Base-by-base conservation (phyloP, 2,329 filamentous ascomycete species). In the Acephala macrosclerotiorum region DNA sequence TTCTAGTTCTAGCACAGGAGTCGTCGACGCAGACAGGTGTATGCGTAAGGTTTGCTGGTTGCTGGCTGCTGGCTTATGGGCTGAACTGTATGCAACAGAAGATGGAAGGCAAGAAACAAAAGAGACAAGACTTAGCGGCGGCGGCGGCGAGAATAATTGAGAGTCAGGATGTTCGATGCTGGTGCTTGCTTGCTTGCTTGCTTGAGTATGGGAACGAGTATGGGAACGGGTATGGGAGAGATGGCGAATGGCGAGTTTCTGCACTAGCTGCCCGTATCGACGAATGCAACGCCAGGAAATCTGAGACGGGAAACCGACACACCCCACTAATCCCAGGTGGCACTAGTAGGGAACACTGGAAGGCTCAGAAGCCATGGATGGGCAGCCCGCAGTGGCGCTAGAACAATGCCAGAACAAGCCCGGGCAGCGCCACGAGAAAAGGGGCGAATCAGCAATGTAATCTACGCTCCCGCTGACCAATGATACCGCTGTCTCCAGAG, bases 401-500 rank as follows among this genome's bases (percentile, higher is more conserved):
- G 66, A 68, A 62, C 59, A 33, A 33, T 33, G 29, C 29, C 9
- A 33, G 29, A 33, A 33, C 29, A 33, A 33, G 29, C 29, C 29
- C 29, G 29, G 29, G 45, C 56, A 38, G 64, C 22, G 22, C 35
- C 36, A 36, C 38, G 58, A 25, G 47, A 49, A 40, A 59, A 33
- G 40, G 57, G 64, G 64, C 61, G 64, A 66, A 66, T 68, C 14
- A 55, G 58, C 8, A 47, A 63, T 57, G 2, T 42, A 60, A 66
- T 63, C 56, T 53, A 18, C 58, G 60, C 58, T 29, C 22, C n/a
- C 1, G 6, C 6, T 26, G n/a, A 29, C 58, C 64, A 66, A 66
- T 61, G 36, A 63, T 11, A 33, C 18, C 20, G 11, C 7, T 6
- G 3, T 25, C 18, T 14, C 40, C 29, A 25, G 26, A 14, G 38